Evolutionary conservation across 1,284 basidiomycete species (phyloP).

Genomic region (Irpex lacteus): DNA sequence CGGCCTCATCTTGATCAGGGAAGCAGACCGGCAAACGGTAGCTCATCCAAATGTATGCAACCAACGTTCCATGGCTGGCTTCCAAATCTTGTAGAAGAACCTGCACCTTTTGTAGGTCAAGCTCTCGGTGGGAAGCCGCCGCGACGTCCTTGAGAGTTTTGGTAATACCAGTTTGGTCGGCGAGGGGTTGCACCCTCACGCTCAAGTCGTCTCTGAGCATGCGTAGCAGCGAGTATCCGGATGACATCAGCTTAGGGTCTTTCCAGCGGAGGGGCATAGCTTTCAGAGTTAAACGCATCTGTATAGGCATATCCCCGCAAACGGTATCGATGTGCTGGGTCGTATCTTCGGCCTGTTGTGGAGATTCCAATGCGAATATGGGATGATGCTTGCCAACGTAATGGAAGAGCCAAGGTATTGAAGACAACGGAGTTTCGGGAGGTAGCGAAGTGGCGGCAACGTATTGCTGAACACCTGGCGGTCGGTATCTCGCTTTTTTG

Average conservation of each 20-base stretch:
- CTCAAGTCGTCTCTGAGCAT: conserved; percentile 20
- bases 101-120: conserved; percentile 11
- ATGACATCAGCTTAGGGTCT: conserved; percentile 21
- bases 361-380: conserved; percentile 20
- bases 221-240: conserved; percentile 23
- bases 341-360: conserved; percentile 8
- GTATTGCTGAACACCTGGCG: conserved; percentile 21
- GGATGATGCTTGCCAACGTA: conserved; percentile 29
- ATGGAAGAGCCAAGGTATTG: conserved; percentile 22
- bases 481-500: conserved; percentile 31
- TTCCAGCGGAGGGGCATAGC: conserved; percentile 26
- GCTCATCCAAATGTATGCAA: conserved; percentile 86
- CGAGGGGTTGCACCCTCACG: conserved; percentile 20
- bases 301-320: conserved; percentile 23
- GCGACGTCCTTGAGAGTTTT: conserved; percentile 18
- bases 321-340: conserved; percentile 25
- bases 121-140: neutral
- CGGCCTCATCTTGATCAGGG: conserved; percentile 51
- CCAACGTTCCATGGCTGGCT: conserved; percentile 77
- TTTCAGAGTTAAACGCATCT: conserved; percentile 24
- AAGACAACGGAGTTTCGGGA: conserved; percentile 13
- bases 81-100: conserved; percentile 59
- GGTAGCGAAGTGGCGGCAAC: conserved; percentile 40
- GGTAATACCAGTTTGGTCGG: conserved; percentile 20
- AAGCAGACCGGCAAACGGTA: conserved; percentile 80